Percentiles rank a stretch among this genome's conserved stretches.
Evolutionary conservation across 768 basidiomycete species (phyloP).

Genomic region (Leccinum rimulosum): DNA sequence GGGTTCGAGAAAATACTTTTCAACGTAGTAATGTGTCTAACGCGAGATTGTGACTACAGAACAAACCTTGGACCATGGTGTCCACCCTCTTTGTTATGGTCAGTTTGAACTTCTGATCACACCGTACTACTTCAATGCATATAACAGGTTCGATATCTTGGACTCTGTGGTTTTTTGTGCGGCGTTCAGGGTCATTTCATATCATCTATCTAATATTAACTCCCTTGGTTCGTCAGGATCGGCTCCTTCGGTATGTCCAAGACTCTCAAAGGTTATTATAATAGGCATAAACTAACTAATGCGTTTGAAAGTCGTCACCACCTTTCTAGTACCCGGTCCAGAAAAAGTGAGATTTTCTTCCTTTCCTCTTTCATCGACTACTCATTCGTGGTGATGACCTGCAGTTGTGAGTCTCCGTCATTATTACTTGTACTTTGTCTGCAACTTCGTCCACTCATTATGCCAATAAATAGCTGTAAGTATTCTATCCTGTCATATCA

Average conservation of each 20-base stretch:
- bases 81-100: neutral
- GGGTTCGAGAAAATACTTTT: neutral
- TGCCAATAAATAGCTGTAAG: neutral
- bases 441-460: neutral
- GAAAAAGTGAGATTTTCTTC: neutral
- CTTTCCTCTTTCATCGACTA: neutral
- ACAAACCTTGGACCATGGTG: neutral
- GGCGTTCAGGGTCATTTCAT: neutral
- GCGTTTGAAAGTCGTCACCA: neutral
- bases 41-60: neutral
- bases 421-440: neutral
- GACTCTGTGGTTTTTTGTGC: neutral
- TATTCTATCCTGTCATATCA: neutral
- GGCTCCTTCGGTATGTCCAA: neutral
- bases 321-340: neutral
- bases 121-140: neutral
- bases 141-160: neutral
- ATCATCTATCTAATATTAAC: neutral
- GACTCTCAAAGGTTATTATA: neutral
- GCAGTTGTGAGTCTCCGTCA: neutral
- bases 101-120: neutral
- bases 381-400: neutral
- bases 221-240: neutral
- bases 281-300: neutral
- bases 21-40: neutral